These are phyloP conservation scores for Pseudogymnoascus sp. DNA, from an alignment of 2,329 filamentous ascomycete species.

Conservation along the genomic window DNA sequence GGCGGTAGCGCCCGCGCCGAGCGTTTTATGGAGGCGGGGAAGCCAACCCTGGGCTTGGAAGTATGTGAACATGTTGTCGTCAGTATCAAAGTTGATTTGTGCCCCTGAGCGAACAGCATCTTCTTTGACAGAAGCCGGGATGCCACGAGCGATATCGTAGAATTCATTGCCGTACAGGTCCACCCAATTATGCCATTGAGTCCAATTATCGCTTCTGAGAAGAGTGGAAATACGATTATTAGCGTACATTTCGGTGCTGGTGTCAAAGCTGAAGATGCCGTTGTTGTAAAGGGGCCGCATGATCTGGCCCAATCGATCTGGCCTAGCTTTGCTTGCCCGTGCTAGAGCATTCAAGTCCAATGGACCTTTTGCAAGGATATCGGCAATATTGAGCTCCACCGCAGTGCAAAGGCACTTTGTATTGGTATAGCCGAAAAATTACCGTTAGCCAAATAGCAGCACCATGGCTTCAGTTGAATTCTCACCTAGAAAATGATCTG, in stretches of 20 bases:
- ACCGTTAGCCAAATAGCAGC: no score
- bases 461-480: no score
- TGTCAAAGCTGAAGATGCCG: conserved; percentile 31
- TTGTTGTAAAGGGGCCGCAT: conserved; percentile 29
- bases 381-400: no score
- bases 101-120: conserved; percentile 27
- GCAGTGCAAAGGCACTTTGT: no score
- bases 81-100: conserved; percentile 35
- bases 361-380: no score
- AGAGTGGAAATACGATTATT: conserved; percentile 32
- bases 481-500: no score
- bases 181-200: conserved; percentile 38
- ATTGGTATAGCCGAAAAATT: no score
- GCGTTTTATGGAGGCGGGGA: conserved; percentile 30
- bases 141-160: conserved; percentile 36
- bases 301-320: conserved; percentile 29
- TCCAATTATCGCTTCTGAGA: conserved; percentile 34
- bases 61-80: conserved; percentile 34
- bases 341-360: no score
- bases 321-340: conserved; percentile 12
- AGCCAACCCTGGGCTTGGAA: conserved; percentile 30
- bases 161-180: conserved; percentile 36
- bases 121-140: conserved; percentile 26
- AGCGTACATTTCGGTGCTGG: conserved; percentile 22
- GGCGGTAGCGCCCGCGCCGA: conserved; percentile 32